Evolutionary conservation across 306 rosid species (phyloP).

Genomic region (Neltuma alba): DNA sequence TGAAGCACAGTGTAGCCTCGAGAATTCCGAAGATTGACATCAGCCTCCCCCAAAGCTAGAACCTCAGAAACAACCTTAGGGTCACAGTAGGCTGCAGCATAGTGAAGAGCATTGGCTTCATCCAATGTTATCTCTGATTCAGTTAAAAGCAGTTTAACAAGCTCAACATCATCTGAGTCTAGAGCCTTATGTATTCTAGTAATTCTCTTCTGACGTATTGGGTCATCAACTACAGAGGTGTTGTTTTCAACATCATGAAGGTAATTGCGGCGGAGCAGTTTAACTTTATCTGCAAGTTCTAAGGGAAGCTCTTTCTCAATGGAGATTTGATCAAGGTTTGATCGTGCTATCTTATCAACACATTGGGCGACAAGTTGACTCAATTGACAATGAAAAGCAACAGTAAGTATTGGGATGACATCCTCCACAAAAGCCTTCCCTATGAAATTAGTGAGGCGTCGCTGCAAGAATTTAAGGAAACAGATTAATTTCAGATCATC

Average conservation of each 20-base stretch:
- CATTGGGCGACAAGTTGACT: slow-evolving; percentile 63
- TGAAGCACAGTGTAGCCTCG: slow-evolving; percentile 85
- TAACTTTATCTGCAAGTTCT: slow-evolving; percentile 57
- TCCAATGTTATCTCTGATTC: slow-evolving; percentile 77
- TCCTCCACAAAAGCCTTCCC: slow-evolving; percentile 89
- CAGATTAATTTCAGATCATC: slow-evolving; percentile 23
- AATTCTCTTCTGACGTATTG: slow-evolving; percentile 59
- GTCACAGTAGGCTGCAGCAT: slow-evolving; percentile 92
- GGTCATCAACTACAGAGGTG: slow-evolving; percentile 39
- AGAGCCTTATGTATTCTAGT: slow-evolving; percentile 78
- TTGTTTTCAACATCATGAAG: slow-evolving; percentile 49
- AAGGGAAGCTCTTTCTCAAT: slow-evolving; percentile 79
- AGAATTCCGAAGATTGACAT: slow-evolving; percentile 65
- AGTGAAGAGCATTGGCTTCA: slow-evolving; percentile 86
- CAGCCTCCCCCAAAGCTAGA: slow-evolving; percentile 64
- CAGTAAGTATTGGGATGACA: slow-evolving; percentile 73
- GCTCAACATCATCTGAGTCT: slow-evolving; percentile 93
- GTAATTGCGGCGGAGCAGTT: slow-evolving; percentile 47
- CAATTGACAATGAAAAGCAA: slow-evolving; percentile 74
- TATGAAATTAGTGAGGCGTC: slow-evolving; percentile 76
- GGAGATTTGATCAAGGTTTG: slow-evolving; percentile 71
- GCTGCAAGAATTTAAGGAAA: slow-evolving; percentile 58
- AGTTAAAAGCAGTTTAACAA: slow-evolving; percentile 67
- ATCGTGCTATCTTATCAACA: slow-evolving; percentile 72
- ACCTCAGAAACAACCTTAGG: slow-evolving; percentile 89